These are phyloP conservation scores for Sinapis alba DNA, from an alignment of 441 rosid species.

Conservation along the genomic window DNA sequence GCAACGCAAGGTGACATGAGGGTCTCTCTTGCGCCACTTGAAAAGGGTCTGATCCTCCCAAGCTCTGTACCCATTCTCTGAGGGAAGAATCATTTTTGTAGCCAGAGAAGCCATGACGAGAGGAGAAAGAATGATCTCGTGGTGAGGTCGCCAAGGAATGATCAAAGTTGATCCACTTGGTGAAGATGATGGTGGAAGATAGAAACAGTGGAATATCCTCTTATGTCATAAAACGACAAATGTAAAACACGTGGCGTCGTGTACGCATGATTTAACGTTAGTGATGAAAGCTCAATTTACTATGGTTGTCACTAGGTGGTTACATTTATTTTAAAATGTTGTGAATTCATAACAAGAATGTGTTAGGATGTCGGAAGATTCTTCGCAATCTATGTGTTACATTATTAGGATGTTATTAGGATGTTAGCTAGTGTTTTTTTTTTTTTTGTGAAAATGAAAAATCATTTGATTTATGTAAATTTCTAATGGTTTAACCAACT, in stretches of 20 bases:
- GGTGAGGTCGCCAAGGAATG: neutral
- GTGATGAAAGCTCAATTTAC: neutral
- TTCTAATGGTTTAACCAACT: neutral
- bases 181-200: constrained; percentile 4
- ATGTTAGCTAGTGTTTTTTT: neutral
- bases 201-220: constrained; percentile 25
- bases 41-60: constrained; percentile 92
- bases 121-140: constrained; percentile 2
- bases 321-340: too few relatives aligned
- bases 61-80: constrained; percentile 57
- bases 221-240: constrained; percentile 31
- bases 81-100: constrained; percentile 56
- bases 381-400: neutral
- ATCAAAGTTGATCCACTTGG: constrained; percentile 32
- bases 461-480: neutral
- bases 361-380: neutral
- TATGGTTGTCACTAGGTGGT: too few relatives aligned
- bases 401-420: neutral
- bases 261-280: neutral
- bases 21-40: constrained; percentile 90
- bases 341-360: neutral
- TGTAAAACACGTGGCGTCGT: constrained; percentile 27
- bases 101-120: constrained; percentile 56
- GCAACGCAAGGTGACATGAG: constrained; percentile 87
- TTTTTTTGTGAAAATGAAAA: neutral